phyloP scores from a whole-genome alignment of 2,329 filamentous ascomycete species.

The Talaromyces pinophilus region DNA sequence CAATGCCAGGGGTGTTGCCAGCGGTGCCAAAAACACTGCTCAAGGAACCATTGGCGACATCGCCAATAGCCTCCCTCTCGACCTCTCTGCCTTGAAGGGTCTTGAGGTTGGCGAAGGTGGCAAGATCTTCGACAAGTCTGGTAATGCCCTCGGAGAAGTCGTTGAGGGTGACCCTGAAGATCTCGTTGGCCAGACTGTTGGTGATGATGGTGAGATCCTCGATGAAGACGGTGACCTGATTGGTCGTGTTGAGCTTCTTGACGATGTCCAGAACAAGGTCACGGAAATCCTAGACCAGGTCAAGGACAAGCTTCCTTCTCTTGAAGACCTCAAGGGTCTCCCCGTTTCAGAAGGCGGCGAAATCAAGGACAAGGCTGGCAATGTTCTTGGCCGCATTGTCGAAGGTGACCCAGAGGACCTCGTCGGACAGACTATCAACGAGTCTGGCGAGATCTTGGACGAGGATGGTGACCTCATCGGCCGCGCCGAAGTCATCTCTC shows the following conservation, averaged over 20 bases:
- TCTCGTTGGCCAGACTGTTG: conserved; percentile 36
- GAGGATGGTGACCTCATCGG: conserved; percentile 40
- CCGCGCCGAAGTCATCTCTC: conserved; percentile 24
- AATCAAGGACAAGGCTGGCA: conserved; percentile 50
- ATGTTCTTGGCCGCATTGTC: conserved; percentile 42
- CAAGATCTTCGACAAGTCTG: conserved; percentile 46
- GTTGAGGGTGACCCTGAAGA: conserved; percentile 40
- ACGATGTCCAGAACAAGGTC: conserved; percentile 32
- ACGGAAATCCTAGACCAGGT: conserved; percentile 43
- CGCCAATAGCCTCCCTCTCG: conserved; percentile 26
- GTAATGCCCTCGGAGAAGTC: conserved; percentile 35
- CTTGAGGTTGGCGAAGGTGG: conserved; percentile 54
- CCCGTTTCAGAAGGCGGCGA: conserved; percentile 56
- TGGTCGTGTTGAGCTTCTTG: conserved; percentile 28
- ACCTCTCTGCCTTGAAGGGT: conserved; percentile 37
- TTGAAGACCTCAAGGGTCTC: conserved; percentile 40
- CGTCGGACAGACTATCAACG: conserved; percentile 43
- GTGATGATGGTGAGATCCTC: conserved; percentile 41
- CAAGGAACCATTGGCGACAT: conserved; percentile 26
- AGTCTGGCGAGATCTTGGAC: conserved; percentile 45
- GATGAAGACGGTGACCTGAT: conserved; percentile 42
- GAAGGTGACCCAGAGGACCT: conserved; percentile 46
- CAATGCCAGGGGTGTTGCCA: conserved; percentile 21
- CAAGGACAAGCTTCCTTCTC: conserved; percentile 36
- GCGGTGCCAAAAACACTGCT: conserved; percentile 27